Evolutionary conservation across 2,329 filamentous ascomycete species (phyloP).

Genomic region (Ophiostoma sp.): DNA sequence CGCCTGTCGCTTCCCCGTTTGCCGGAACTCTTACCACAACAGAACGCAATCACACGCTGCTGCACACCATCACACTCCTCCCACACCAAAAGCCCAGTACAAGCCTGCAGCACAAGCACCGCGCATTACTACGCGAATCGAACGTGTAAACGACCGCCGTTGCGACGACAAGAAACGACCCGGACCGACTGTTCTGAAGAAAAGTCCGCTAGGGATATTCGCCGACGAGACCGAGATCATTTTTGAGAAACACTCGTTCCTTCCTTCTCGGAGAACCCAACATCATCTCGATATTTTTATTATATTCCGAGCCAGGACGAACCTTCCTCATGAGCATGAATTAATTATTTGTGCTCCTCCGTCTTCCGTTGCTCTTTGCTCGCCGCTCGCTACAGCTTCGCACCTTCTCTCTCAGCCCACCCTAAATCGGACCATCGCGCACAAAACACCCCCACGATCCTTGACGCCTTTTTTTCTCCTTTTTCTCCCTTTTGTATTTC

Average conservation of each 20-base stretch:
- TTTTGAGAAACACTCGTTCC: not conserved
- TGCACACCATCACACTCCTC: not conserved
- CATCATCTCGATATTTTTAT: not conserved
- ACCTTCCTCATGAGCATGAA: not conserved
- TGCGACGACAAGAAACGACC: slow-evolving; percentile 8
- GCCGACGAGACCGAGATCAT: slow-evolving; percentile 12
- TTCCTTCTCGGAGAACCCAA: not conserved
- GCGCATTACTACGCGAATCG: not conserved
- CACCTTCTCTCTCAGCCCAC: not conserved
- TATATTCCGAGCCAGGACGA: not conserved
- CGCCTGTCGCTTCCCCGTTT: slow-evolving; percentile 22
- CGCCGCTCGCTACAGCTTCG: not conserved
- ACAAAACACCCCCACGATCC: not conserved
- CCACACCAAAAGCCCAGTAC: not conserved
- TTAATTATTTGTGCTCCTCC: not conserved
- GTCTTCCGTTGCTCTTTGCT: not conserved
- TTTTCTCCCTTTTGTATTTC: not conserved
- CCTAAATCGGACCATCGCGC: not conserved
- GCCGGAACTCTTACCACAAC: not conserved
- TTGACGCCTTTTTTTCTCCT: not conserved
- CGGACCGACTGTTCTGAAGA: not conserved
- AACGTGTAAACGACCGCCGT: not conserved
- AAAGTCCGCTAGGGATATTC: not conserved
- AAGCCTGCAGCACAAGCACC: slow-evolving; percentile 1
- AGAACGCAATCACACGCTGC: slow-evolving; percentile 10